Percentiles rank a stretch among this genome's conserved stretches.
Conservation (phyloP, 2,329 filamentous ascomycete genomes). For the Corniculantispora saksenae region DNA sequence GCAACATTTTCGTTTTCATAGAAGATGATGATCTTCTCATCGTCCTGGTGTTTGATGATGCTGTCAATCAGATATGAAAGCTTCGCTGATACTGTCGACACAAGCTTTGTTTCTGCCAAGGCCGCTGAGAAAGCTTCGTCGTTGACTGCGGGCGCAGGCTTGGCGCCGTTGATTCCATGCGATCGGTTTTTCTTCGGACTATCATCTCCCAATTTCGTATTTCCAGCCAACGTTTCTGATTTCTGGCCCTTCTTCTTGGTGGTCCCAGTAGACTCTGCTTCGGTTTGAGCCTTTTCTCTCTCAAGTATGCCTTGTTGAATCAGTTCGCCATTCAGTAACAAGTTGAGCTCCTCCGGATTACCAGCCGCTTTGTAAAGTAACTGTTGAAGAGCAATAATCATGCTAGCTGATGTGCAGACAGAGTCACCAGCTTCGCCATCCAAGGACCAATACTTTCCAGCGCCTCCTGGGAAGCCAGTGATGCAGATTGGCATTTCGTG, state of each 20-base stretch:
- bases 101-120: slow-evolving; percentile 60
- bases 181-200: slow-evolving; percentile 35
- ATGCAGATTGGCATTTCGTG: slow-evolving; percentile 81
- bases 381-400: slow-evolving; percentile 55
- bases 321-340: slow-evolving; percentile 49
- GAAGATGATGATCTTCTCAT: slow-evolving; percentile 89
- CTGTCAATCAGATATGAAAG: slow-evolving; percentile 80
- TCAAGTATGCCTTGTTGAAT: slow-evolving; percentile 42
- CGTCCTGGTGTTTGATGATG: slow-evolving; percentile 65
- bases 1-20: slow-evolving; percentile 87
- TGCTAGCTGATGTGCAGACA: slow-evolving; percentile 50
- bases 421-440: slow-evolving; percentile 49
- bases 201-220: slow-evolving; percentile 45
- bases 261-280: slow-evolving; percentile 20
- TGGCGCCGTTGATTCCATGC: slow-evolving; percentile 29
- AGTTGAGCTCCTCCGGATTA: slow-evolving; percentile 45
- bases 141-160: slow-evolving; percentile 25
- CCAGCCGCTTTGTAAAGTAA: slow-evolving; percentile 48
- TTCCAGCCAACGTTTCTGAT: slow-evolving; percentile 39
- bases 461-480: slow-evolving; percentile 62
- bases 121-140: slow-evolving; percentile 40
- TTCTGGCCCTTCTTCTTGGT: slow-evolving; percentile 20
- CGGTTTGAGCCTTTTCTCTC: slow-evolving; percentile 33
- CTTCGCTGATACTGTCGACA: slow-evolving; percentile 85
- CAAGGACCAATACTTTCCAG: slow-evolving; percentile 68